A percentile compares a stretch with the other conserved stretches of the same genome.
Conservation (phyloP, 2,329 filamentous ascomycete genomes). For the Simplicillium aogashimaense region DNA sequence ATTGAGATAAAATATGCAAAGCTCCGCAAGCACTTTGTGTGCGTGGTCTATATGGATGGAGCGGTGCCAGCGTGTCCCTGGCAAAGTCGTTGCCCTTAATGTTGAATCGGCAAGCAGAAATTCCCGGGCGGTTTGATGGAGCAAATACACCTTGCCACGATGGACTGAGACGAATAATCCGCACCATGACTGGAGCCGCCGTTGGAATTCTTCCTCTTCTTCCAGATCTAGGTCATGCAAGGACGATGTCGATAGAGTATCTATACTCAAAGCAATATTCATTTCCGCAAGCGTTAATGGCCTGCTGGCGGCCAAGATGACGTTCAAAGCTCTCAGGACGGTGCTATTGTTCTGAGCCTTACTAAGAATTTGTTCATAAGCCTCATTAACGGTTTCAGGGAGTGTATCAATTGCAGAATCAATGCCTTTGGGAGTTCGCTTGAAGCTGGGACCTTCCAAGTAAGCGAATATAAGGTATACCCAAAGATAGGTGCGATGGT, state of each 20-base stretch:
- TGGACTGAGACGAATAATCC: slow-evolving; percentile 18
- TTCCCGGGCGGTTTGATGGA: slow-evolving; percentile 21
- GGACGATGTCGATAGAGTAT: slow-evolving; percentile 6
- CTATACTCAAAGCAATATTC: slow-evolving; percentile 15
- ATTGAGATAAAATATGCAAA: no score
- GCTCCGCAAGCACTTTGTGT: no score
- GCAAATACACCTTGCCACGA: slow-evolving; percentile 16
- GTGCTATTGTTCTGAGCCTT: slow-evolving; percentile 7
- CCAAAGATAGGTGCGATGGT: slow-evolving; percentile 27
- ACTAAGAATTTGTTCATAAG: slow-evolving; percentile 18
- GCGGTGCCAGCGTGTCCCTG: not conserved
- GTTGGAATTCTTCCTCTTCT: slow-evolving; percentile 10
- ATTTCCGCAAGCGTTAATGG: slow-evolving; percentile 17
- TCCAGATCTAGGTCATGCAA: slow-evolving; percentile 12
- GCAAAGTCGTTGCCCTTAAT: not conserved
- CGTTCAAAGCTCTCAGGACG: slow-evolving; percentile 12
- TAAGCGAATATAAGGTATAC: slow-evolving; percentile 23
- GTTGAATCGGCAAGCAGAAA: slow-evolving; percentile 14
- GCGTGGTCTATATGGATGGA: no score
- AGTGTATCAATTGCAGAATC: slow-evolving; percentile 11
- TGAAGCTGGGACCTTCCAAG: slow-evolving; percentile 12
- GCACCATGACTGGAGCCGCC: slow-evolving; percentile 12
- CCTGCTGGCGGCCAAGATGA: slow-evolving; percentile 15
- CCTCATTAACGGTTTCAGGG: slow-evolving; percentile 17
- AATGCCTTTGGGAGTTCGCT: slow-evolving; percentile 11